A percentile compares a stretch with the other conserved stretches of the same genome.
phyloP scores from a whole-genome alignment of 257 asterid species.

The Anisodus acutangulus region DNA sequence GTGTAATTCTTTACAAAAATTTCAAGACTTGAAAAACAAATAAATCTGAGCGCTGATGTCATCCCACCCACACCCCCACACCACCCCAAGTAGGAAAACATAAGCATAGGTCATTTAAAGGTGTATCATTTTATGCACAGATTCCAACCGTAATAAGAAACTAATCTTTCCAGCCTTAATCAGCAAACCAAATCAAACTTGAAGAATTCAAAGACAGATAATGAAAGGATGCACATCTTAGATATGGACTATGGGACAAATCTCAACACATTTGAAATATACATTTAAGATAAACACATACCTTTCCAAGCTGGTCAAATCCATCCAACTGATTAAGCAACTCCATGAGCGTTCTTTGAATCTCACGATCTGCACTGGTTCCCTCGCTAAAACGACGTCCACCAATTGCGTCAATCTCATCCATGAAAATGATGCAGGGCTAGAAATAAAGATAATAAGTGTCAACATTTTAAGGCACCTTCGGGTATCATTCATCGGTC shows the following conservation, averaged over 20 bases:
- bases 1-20: neutral
- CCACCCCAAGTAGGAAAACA: neutral
- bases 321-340: slow-evolving; percentile 95
- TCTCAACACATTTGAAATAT: neutral
- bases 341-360: slow-evolving; percentile 97
- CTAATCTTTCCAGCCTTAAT: neutral
- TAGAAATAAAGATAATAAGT: slow-evolving; percentile 30
- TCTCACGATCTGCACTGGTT: slow-evolving; percentile 98
- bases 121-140: neutral
- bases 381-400: slow-evolving; percentile 98
- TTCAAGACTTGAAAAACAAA: neutral
- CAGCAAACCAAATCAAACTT: neutral
- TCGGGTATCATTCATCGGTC: neutral
- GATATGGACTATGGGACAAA: neutral
- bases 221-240: neutral
- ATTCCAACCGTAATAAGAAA: neutral
- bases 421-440: slow-evolving; percentile 99
- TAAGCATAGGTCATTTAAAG: neutral
- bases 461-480: neutral
- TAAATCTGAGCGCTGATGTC: too few species aligned
- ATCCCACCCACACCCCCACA: too few species aligned
- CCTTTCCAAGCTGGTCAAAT: slow-evolving; percentile 98
- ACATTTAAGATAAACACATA: slow-evolving; percentile 28
- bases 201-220: neutral
- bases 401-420: slow-evolving; percentile 96